Conservation (phyloP, 192 early-diverging fungal genomes). For the Linnemannia elongata region DNA sequence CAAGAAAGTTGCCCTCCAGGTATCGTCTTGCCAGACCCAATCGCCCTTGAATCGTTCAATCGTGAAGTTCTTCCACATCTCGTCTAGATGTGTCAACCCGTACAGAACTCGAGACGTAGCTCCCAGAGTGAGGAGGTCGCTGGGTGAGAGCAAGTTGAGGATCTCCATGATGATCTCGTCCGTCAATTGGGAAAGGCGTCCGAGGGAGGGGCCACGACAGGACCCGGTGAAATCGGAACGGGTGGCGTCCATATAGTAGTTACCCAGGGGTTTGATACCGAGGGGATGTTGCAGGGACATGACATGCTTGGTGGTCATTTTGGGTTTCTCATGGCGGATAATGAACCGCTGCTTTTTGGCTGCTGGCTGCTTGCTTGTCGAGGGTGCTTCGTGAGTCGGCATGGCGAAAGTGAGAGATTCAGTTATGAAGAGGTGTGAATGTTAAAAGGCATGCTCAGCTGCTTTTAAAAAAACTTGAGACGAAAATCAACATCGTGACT, state of each 20-base stretch:
- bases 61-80: constrained; percentile 69
- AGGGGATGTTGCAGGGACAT: constrained; percentile 62
- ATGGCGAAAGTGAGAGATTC: constrained; percentile 6
- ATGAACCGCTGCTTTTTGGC: constrained; percentile 50
- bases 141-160: constrained; percentile 49
- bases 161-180: constrained; percentile 70
- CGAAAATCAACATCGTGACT: not conserved
- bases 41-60: constrained; percentile 66
- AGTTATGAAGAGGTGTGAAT: not conserved
- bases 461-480: constrained; percentile 15
- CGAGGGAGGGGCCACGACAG: constrained; percentile 62
- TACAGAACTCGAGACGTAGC: constrained; percentile 67
- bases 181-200: constrained; percentile 54
- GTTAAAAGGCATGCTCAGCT: constrained; percentile 10
- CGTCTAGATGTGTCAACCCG: constrained; percentile 66
- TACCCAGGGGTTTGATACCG: constrained; percentile 73
- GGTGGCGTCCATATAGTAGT: constrained; percentile 66
- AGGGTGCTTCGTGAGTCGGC: constrained; percentile 45
- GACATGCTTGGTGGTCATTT: constrained; percentile 50
- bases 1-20: constrained; percentile 71
- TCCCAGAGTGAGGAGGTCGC: constrained; percentile 58
- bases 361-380: constrained; percentile 15
- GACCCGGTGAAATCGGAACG: constrained; percentile 42
- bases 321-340: constrained; percentile 51
- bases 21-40: constrained; percentile 61